Evolutionary conservation across 2,329 filamentous ascomycete genomes (phyloP), one percentile per base, ranked within the genome.

Genomic region (Tolypocladium ovalisporum): DNA sequence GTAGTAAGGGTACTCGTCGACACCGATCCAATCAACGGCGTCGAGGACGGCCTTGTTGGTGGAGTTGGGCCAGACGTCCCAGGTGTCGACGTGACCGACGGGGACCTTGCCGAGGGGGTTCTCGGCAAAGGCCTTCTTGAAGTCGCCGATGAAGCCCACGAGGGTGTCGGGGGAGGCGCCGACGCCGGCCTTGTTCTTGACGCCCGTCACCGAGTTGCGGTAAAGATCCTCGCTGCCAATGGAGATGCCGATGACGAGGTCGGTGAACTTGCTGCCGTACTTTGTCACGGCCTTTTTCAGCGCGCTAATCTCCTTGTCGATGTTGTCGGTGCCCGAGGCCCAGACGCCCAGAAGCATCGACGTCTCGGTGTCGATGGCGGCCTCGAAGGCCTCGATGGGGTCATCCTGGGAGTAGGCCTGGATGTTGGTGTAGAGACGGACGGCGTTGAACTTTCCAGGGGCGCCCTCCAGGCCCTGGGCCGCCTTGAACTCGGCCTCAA

Each of bases 311-410:
- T 88, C 85, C 55, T 77, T 76, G 62, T 77, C 72, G 68, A 80
- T 87, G 68, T 77, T 81, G 56, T 71, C 70, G 51, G 74, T 75
- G 62, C 80, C 80, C 22, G 79, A 80, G 54, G 79, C 71, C 85
- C 85, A 88, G 66, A 87, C 74, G 61, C 85, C 85, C 55, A 86
- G 82, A 39, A 88, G 80, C 51, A 88, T 73, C 62, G 79, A 73
- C 22, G 81, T 84, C 49, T 83, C 75, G 60, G 82, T 84, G 59
- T 77, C 73, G 52, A 86, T 75, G 64, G 85, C 85, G 39, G 85
- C 85, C 74, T 90, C 88, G 74, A 93, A 83, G 47, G 91, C 91
- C 76, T 90, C 77, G 67, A 96, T 77, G 55, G 90, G 91, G 71
- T 93, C 87, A 64, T 82, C 80, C 76, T 89, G 80, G 67, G 86